Base-by-base conservation (phyloP, 2,329 filamentous ascomycete species). In the Phialophora chinensis region DNA sequence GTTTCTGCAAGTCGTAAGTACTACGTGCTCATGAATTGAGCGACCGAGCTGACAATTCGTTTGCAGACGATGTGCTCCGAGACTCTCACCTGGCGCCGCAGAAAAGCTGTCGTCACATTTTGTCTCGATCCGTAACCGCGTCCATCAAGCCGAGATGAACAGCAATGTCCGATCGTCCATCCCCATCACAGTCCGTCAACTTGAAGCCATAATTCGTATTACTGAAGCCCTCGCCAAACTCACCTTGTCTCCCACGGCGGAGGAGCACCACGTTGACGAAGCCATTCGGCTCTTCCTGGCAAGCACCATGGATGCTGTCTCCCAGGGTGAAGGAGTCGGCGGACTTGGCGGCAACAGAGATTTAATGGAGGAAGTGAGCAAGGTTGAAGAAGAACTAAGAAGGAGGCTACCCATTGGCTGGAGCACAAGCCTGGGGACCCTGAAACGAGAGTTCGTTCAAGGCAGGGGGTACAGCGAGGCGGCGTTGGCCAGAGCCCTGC, bases 101-200 rank as follows among this genome's bases (percentile, higher is more conserved):
- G 95, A 98, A 80, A 97, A 97, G 79, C 88, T 99, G 14, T 96
- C 92, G 0, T 97, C 92, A 1, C 94, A 99, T 79, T 99, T 99
- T 74, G 95, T 99, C 68, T 93, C 92, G 69, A 98, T 99, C 78
- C 89, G 95, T 66, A 90, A 92, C 70, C 94, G 98, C 80, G 93
- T 99, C 6, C 94, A 97, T 77, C 90, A 92, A 27, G 90, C 92
- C 0, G 95, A 99, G 78, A 84, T 96, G 53, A 91, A 96, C 74
- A 90, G 93, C 69, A 96, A 97, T 78, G 86, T 91, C 49, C 90
- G 95, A 20, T 96, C 92, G 6, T 95, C 91, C 23, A 98, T 99
- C 74, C 95, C 95, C 60, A 99, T 99, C 78, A 99, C 95, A 0
- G 91, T 99, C 60, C 93, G 95, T 77, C 95, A 99, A 77, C 87